These are phyloP conservation scores for Chaetomiaceae sp. DNA, from an alignment of 2,329 filamentous ascomycete genomes.

Conservation along the genomic window DNA sequence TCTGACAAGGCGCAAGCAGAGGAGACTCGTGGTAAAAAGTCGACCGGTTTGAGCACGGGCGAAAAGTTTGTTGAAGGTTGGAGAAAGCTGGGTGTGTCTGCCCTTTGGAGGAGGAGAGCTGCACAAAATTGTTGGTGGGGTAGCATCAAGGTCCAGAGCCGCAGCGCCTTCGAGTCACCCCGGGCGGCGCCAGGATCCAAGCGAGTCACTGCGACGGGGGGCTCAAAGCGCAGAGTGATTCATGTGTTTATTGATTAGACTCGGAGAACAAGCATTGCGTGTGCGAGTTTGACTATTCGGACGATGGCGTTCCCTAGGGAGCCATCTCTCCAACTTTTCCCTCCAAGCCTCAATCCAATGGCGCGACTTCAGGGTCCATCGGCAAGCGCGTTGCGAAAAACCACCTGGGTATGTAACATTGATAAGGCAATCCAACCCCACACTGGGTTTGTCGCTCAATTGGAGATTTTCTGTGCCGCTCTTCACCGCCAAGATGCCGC, in stretches of 20 bases:
- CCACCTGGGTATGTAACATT: too few species aligned
- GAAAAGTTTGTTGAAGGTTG: neutral
- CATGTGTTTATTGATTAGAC: too few species aligned
- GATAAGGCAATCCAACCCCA: conserved; percentile 11
- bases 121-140: conserved; percentile 24
- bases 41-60: neutral
- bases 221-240: too few species aligned
- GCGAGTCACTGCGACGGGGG: conserved; percentile 9
- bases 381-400: conserved; percentile 8
- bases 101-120: conserved; percentile 3
- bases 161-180: conserved; percentile 7
- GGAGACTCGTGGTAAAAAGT: neutral
- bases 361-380: neutral
- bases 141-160: conserved; percentile 8
- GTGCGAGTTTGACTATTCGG: neutral
- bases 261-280: too few species aligned
- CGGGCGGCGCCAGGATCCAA: neutral
- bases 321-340: neutral
- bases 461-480: conserved; percentile 17
- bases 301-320: neutral
- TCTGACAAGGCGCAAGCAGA: neutral
- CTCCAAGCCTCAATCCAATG: neutral
- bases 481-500: conserved; percentile 10
- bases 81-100: neutral
- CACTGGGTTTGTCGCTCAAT: conserved; percentile 12